A percentile compares a stretch with the other conserved stretches of the same genome.
These are phyloP conservation scores for Erysiphe pulchra DNA, from an alignment of 2,329 filamentous ascomycete genomes.

Conservation along the genomic window DNA sequence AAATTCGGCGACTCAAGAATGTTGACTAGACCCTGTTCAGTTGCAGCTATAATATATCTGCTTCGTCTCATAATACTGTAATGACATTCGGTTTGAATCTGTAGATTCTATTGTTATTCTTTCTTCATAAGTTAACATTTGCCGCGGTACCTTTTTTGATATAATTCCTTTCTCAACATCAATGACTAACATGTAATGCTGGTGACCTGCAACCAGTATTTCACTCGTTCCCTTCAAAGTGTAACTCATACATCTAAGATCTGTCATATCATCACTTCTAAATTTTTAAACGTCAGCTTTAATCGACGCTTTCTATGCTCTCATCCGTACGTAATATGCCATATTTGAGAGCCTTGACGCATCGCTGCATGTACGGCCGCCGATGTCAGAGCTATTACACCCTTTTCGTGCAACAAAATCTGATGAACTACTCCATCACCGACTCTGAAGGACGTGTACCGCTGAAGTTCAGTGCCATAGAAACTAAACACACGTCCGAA, in stretches of 20 bases:
- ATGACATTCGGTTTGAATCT: constrained; percentile 45
- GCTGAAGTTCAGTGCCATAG: constrained; percentile 59
- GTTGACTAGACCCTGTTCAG: constrained; percentile 56
- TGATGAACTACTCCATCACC: constrained; percentile 63
- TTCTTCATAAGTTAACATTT: constrained; percentile 1
- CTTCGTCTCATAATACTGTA: constrained; percentile 85
- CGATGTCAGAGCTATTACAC: constrained; percentile 62
- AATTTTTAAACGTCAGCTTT: constrained; percentile 5
- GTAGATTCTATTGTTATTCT: constrained; percentile 7
- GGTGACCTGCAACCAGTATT: constrained; percentile 67
- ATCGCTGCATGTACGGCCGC: constrained; percentile 74
- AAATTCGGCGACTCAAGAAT: constrained; percentile 62
- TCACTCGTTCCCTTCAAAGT: constrained; percentile 64
- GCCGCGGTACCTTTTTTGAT: constrained; percentile 29
- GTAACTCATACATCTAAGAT: constrained; percentile 86
- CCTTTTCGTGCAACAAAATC: constrained; percentile 73
- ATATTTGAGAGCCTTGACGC: constrained; percentile 58
- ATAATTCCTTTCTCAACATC: constrained; percentile 46
- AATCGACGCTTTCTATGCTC: neutral
- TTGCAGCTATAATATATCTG: constrained; percentile 79
- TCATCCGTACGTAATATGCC: constrained; percentile 46
- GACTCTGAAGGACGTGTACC: constrained; percentile 71
- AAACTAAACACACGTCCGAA: constrained; percentile 70
- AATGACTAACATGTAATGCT: constrained; percentile 61
- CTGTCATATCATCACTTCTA: constrained; percentile 52